Evolutionary conservation across 768 basidiomycete species (phyloP).

Genomic region (Heimioporus sp.): DNA sequence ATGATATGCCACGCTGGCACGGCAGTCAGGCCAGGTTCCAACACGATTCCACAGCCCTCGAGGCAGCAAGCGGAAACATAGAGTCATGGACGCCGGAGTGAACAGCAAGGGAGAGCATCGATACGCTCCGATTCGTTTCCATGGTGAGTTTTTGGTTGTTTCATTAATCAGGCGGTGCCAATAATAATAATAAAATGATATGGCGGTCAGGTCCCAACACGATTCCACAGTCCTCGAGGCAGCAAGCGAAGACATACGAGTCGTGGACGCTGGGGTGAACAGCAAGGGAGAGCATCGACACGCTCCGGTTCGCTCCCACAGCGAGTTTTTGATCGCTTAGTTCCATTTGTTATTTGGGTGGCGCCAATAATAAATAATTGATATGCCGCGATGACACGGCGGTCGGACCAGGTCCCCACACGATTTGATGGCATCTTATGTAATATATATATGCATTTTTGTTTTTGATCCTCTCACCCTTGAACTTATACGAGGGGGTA

Average conservation of each 20-base stretch:
- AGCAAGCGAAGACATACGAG: slow-evolving; percentile 27
- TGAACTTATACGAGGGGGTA: too few relatives aligned
- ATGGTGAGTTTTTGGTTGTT: slow-evolving; percentile 34
- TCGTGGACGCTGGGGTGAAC: slow-evolving; percentile 9
- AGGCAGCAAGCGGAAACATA: slow-evolving; percentile 32
- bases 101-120: not conserved
- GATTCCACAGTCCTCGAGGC: slow-evolving; percentile 35
- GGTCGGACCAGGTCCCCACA: slow-evolving; percentile 17
- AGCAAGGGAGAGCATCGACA: not conserved
- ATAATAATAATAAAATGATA: slow-evolving; percentile 28
- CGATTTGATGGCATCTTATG: slow-evolving; percentile 15
- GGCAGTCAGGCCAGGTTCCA: slow-evolving; percentile 15
- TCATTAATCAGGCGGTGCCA: slow-evolving; percentile 26
- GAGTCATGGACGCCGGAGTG: slow-evolving; percentile 6
- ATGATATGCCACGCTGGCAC: slow-evolving; percentile 23
- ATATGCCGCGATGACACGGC: slow-evolving; percentile 23
- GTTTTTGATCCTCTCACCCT: not conserved
- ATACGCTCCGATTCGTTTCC: slow-evolving; percentile 15
- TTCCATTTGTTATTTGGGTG: slow-evolving; percentile 25
- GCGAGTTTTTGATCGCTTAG: slow-evolving; percentile 32
- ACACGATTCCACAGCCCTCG: slow-evolving; percentile 33
- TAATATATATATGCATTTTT: slow-evolving; percentile 3
- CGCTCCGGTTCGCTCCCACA: slow-evolving; percentile 22
- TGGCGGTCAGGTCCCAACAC: slow-evolving; percentile 21
- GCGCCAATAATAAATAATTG: slow-evolving; percentile 28